Base-by-base conservation (phyloP, 2,329 filamentous ascomycete species). In the Fusarium humuli region DNA sequence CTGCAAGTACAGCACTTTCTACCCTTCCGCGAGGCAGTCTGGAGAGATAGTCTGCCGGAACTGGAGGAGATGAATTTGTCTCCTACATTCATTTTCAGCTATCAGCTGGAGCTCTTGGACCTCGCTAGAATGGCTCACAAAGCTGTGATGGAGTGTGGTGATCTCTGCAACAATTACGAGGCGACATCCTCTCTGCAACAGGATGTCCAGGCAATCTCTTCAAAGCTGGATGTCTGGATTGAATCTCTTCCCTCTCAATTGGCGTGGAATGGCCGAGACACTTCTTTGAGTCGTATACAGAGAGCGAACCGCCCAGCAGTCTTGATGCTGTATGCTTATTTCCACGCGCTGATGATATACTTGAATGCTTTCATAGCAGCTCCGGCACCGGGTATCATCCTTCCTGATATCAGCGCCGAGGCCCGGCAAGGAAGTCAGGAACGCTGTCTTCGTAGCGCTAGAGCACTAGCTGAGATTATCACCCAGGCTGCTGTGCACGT, bases 361-460 rank as follows among this genome's bases (percentile, higher is more conserved):
- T 3, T 53, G 0, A 25, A 53, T 7, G 54, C 32, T 1, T 53
- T 6, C 11, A 22, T 57, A 11, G 32, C 25, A 2, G 22, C 22
- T 2, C n/a, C 45, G 2, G 12, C n/a, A 20, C 3, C 3, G 8
- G 12, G 10, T n/a, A 11, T 6, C 16, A 11, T n/a, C 6, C 3
- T 4, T 16, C 12, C 14, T 6, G 45, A 22, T 3, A 22, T 13
- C 1, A 14, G 0, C 5, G 7, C n/a, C 3, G 45, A 30, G 12
- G 8, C 2, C 18, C 9, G 20, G 9, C 45, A 30, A 30, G 3
- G 14, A 23, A 23, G 13, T 6, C 3, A 40, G 11, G 16, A 41
- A 1, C 54, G 45, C 16, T 52, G 54, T 6, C 20, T 57, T 3
- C 13, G 1, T 11, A 57, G 46, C 3, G 9, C 11, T 6, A 32